These are phyloP conservation scores for Cyclotella cryptica DNA, from an alignment of 108 stramenopile species.

Conservation along the genomic window DNA sequence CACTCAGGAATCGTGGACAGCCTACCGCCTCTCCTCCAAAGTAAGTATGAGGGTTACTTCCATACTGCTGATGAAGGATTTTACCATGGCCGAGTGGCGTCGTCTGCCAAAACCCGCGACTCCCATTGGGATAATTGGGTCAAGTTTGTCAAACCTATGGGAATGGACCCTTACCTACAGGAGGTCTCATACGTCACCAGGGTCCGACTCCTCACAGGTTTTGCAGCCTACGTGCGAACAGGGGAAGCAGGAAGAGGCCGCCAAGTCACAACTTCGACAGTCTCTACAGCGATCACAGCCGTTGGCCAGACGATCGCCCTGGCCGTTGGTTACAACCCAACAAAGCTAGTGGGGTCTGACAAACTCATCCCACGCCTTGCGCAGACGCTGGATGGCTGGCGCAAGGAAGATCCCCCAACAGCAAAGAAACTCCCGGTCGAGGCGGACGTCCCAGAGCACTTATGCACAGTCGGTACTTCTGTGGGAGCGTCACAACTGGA, in stretches of 20 bases:
- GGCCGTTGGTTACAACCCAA: background rate
- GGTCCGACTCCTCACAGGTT: constrained; percentile 10
- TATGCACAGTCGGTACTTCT: too few relatives aligned
- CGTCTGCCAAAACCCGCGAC: constrained; percentile 11
- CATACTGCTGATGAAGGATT: constrained; percentile 7
- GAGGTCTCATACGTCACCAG: background rate
- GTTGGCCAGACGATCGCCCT: constrained; percentile 12
- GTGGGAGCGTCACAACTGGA: too few relatives aligned
- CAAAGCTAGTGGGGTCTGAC: background rate
- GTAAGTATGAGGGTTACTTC: constrained; percentile 1
- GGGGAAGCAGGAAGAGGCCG: background rate
- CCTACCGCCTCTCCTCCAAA: constrained; percentile 8
- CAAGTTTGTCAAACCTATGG: constrained; percentile 1
- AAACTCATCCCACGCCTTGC: too few relatives aligned
- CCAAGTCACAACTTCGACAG: constrained; percentile 1
- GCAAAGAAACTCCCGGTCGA: too few relatives aligned
- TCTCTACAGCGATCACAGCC: constrained; percentile 14
- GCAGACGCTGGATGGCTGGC: too few relatives aligned
- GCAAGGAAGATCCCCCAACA: too few relatives aligned
- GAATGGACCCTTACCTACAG: constrained; percentile 29
- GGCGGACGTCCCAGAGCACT: too few relatives aligned
- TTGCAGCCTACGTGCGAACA: background rate
- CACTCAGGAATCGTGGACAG: constrained; percentile 6
- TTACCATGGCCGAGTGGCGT: constrained; percentile 16
- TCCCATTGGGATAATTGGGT: constrained; percentile 3